Evolutionary conservation across 176 grass and related monocot species (phyloP).

Genomic region (Ananas comosus): DNA sequence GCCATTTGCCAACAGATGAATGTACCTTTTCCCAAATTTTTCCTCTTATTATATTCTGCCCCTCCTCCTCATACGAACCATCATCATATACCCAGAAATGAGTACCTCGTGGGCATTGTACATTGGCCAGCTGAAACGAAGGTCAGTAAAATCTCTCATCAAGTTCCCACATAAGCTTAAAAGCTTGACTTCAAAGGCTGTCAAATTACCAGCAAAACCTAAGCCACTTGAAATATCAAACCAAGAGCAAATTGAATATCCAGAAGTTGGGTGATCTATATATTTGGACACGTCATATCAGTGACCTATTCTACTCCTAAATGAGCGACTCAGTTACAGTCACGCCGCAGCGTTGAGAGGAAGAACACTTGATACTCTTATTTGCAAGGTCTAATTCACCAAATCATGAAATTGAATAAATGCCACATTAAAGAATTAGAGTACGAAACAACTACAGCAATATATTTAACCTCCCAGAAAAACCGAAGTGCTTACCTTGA

Average conservation of each 20-base stretch:
- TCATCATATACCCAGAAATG: slow-evolving; percentile 35
- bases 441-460: no score
- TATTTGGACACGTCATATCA: not conserved
- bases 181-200: not conserved
- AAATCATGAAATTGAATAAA: no score
- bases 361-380: no score
- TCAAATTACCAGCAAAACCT: not conserved
- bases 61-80: slow-evolving; percentile 31
- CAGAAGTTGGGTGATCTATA: not conserved
- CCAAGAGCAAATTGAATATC: not conserved
- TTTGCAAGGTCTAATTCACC: no score
- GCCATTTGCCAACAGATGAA: not conserved
- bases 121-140: slow-evolving; percentile 24
- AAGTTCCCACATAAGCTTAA: not conserved
- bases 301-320: no score
- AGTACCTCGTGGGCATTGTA: slow-evolving; percentile 29
- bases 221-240: not conserved
- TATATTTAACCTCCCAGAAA: not conserved
- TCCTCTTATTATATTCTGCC: slow-evolving; percentile 28
- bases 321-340: no score
- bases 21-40: slow-evolving; percentile 31
- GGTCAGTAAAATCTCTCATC: not conserved
- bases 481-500: slow-evolving; percentile 6
- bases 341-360: no score
- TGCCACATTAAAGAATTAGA: no score